These are phyloP conservation scores for Grosmannia serpens DNA, from an alignment of 2,329 filamentous ascomycete genomes.

Conservation along the genomic window DNA sequence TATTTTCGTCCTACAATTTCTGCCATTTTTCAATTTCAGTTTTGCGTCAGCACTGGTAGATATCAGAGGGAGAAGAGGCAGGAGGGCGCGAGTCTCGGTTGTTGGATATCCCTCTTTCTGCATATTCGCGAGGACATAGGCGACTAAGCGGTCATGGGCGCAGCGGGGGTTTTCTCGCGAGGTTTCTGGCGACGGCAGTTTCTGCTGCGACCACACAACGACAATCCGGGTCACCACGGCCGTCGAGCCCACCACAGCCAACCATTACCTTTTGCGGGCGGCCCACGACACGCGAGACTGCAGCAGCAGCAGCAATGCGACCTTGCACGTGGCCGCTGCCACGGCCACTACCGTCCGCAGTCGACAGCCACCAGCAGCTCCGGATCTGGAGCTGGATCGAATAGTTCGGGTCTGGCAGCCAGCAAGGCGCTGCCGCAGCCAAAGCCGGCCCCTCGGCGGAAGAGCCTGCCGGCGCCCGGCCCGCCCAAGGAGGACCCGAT, in stretches of 20 bases:
- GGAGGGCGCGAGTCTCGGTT: neutral
- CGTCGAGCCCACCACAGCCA: neutral
- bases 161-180: neutral
- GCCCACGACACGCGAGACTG: neutral
- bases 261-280: neutral
- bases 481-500: conserved; percentile 22
- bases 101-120: neutral
- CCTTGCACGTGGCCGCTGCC: neutral
- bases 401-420: too few species aligned
- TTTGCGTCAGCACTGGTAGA: neutral
- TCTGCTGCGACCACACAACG: neutral
- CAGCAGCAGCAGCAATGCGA: neutral
- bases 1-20: neutral
- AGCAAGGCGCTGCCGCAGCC: neutral
- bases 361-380: neutral
- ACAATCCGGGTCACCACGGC: neutral
- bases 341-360: neutral
- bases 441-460: neutral
- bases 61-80: neutral
- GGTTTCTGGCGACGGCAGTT: neutral
- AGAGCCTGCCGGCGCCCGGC: conserved; percentile 10
- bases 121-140: neutral
- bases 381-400: neutral
- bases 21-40: neutral
- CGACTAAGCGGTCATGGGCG: neutral